These are phyloP conservation scores for Acacia pycnantha DNA, from an alignment of 331 rosid genomes.

Conservation along the genomic window DNA sequence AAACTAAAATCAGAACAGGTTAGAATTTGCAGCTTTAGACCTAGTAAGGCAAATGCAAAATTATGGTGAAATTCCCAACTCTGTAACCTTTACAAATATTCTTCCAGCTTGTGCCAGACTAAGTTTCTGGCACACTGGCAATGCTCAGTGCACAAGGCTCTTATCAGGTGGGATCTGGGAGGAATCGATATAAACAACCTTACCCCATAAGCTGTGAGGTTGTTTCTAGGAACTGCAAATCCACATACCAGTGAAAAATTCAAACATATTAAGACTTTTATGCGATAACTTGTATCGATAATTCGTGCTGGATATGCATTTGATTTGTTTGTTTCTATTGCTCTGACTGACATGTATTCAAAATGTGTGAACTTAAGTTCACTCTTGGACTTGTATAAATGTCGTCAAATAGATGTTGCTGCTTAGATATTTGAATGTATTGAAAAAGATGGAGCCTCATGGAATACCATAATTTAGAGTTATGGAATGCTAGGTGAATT, in stretches of 20 bases:
- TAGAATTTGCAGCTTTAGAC: constrained; percentile 58
- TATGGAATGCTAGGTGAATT: constrained; percentile 84
- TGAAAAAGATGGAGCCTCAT: constrained; percentile 68
- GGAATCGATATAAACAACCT: too few species aligned
- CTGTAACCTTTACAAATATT: constrained; percentile 73
- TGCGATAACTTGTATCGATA: constrained; percentile 34
- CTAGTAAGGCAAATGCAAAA: constrained; percentile 66
- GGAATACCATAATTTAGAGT: constrained; percentile 93
- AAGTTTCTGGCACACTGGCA: constrained; percentile 58
- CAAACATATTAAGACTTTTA: background rate
- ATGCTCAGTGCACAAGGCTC: background rate
- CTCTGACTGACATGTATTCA: constrained; percentile 78
- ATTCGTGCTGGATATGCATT: constrained; percentile 41
- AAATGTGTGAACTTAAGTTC: constrained; percentile 62
- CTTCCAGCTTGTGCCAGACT: constrained; percentile 81
- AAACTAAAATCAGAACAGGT: constrained; percentile 70
- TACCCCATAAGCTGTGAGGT: too few species aligned
- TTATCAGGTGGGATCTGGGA: accelerated
- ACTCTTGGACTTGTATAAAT: constrained; percentile 76
- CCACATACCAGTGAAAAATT: too few species aligned
- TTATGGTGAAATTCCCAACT: constrained; percentile 60
- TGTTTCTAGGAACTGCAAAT: too few species aligned
- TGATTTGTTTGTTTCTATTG: constrained; percentile 75
- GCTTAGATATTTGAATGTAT: constrained; percentile 60
- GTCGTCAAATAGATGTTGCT: constrained; percentile 72